Conservation (phyloP, 176 grass and related monocot genomes). For the Aegilops longissima region DNA sequence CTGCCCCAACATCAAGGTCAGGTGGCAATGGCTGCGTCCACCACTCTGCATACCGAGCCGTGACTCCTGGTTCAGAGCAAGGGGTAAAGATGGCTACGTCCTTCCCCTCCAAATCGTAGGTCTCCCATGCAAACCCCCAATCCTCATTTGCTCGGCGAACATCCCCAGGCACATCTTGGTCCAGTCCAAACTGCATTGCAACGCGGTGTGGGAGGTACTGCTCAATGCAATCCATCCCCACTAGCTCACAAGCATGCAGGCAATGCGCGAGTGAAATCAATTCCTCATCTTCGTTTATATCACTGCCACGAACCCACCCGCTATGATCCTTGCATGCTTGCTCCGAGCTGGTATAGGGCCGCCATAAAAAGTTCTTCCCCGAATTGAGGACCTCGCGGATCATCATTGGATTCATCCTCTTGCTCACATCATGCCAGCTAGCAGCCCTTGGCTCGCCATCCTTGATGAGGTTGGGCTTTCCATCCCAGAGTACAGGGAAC, state of each 20-base stretch:
- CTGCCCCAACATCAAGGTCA: constrained; percentile 22
- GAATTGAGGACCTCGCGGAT: constrained; percentile 37
- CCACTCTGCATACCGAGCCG: constrained; percentile 55
- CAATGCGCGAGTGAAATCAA: constrained; percentile 60
- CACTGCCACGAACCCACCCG: constrained; percentile 47
- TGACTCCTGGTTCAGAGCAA: constrained; percentile 54
- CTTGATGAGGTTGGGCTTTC: constrained; percentile 36
- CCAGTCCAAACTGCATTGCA: constrained; percentile 90
- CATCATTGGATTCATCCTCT: constrained; percentile 41
- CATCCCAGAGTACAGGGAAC: constrained; percentile 56
- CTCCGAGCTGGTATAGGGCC: constrained; percentile 40
- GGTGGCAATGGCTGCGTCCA: constrained; percentile 61
- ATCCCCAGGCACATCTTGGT: constrained; percentile 78
- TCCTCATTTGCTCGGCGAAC: constrained; percentile 50
- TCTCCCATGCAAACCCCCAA: constrained; percentile 69
- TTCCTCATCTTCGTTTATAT: constrained; percentile 46
- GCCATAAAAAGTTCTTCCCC: constrained; percentile 51
- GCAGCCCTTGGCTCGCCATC: constrained; percentile 51
- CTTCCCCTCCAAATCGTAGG: constrained; percentile 67
- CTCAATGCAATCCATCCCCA: constrained; percentile 77
- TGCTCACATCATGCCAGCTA: constrained; percentile 81
- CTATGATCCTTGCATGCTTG: constrained; percentile 39
- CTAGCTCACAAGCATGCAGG: constrained; percentile 65
- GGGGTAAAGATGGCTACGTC: constrained; percentile 70
- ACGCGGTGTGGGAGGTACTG: constrained; percentile 90